phyloP scores from a whole-genome alignment of 345 rosid species.

The Camelina laxa region DNA sequence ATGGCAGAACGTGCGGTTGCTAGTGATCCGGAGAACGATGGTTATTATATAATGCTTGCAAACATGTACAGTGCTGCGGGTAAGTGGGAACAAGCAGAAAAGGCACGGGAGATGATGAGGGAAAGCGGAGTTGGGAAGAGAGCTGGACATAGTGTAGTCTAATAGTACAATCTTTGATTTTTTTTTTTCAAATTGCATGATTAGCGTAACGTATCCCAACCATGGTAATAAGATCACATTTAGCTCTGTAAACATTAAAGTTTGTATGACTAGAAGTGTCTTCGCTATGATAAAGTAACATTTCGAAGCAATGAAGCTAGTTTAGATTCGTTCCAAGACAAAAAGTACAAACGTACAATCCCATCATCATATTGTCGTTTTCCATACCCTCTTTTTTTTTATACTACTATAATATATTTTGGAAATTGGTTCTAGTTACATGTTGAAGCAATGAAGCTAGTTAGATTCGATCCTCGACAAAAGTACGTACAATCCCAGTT shows the following conservation, averaged over 20 bases:
- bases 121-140: constrained; percentile 56
- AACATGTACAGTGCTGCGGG: constrained; percentile 70
- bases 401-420: no score
- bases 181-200: neutral
- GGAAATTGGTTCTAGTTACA: no score
- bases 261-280: neutral
- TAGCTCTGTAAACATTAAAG: neutral
- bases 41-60: constrained; percentile 62
- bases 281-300: neutral
- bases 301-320: no score
- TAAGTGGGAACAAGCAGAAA: constrained; percentile 63
- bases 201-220: neutral
- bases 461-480: neutral
- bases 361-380: no score
- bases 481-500: neutral
- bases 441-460: neutral
- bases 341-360: no score
- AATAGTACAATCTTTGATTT: neutral
- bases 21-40: constrained; percentile 63
- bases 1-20: constrained; percentile 62
- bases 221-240: neutral
- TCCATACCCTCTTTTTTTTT: no score
- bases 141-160: constrained; percentile 63
- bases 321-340: no score
- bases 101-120: constrained; percentile 58